phyloP scores from a whole-genome alignment of 106 monocot genomes.

The Acanthochlamys bracteata region DNA sequence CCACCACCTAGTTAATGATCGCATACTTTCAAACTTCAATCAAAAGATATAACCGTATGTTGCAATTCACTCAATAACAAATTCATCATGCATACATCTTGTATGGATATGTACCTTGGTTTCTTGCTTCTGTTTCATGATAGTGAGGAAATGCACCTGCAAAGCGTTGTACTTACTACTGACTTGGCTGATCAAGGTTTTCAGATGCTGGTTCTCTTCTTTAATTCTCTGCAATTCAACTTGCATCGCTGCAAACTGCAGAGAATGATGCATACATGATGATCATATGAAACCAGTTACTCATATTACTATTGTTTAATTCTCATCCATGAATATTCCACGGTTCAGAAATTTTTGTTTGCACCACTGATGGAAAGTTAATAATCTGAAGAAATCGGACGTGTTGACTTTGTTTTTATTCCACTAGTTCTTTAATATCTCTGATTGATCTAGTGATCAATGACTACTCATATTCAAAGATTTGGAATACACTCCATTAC shows the following conservation, averaged over 20 bases:
- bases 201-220: constrained; percentile 70
- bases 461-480: too few relatives aligned
- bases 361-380: too few relatives aligned
- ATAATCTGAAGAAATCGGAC: too few relatives aligned
- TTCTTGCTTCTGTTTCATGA: constrained; percentile 44
- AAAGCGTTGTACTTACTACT: constrained; percentile 55
- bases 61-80: background rate
- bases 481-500: background rate
- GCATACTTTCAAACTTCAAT: background rate
- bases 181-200: constrained; percentile 47
- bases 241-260: constrained; percentile 40
- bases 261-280: background rate
- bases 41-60: background rate
- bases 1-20: background rate
- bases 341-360: background rate
- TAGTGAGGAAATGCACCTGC: constrained; percentile 47
- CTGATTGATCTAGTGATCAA: too few relatives aligned
- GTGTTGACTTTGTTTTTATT: too few relatives aligned
- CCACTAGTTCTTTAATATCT: too few relatives aligned
- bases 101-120: background rate
- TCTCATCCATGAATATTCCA: background rate
- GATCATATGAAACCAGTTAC: background rate
- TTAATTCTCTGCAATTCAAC: constrained; percentile 45
- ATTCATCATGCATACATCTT: background rate
- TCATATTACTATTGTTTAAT: background rate